Percentiles rank a stretch among this genome's conserved stretches.
Evolutionary conservation across 768 basidiomycete species (phyloP).

Genomic region (Boletus rubropictus): DNA sequence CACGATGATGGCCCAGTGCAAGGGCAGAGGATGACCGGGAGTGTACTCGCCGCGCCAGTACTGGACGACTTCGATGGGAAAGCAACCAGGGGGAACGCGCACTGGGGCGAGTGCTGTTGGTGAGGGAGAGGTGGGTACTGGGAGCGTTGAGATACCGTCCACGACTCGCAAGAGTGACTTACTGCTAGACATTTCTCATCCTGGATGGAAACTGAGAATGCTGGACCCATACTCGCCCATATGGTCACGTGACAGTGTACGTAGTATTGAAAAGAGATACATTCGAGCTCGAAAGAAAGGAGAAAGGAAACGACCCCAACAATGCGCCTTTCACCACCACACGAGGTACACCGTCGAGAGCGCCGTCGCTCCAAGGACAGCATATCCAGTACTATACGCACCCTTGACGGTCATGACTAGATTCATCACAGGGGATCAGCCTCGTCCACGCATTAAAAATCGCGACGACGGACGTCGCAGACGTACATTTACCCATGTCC

Average conservation of each 20-base stretch:
- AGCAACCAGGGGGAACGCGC: slow-evolving; percentile 11
- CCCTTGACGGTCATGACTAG: slow-evolving; percentile 78
- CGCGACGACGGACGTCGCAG: no score
- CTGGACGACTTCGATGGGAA: slow-evolving; percentile 25
- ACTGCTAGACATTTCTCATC: no score
- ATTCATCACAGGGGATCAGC: not conserved
- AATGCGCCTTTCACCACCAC: slow-evolving; percentile 19
- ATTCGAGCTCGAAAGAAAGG: not conserved
- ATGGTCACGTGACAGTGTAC: no score
- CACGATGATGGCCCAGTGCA: slow-evolving; percentile 28
- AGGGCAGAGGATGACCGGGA: slow-evolving; percentile 10
- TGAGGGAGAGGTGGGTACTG: not conserved
- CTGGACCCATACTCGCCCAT: no score
- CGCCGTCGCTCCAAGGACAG: slow-evolving; percentile 74
- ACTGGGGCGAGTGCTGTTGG: slow-evolving; percentile 14
- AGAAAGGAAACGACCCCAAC: slow-evolving; percentile 26
- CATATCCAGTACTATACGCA: slow-evolving; percentile 76
- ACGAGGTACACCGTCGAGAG: slow-evolving; percentile 65
- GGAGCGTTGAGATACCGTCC: not conserved
- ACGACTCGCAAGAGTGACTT: not conserved
- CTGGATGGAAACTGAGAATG: no score
- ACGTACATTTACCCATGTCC: slow-evolving; percentile 87
- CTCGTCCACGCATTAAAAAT: not conserved
- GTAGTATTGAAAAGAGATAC: no score
- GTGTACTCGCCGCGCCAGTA: slow-evolving; percentile 26